Conservation (phyloP, 2,329 filamentous ascomycete genomes). For the Lecanoromycetidae sp. region DNA sequence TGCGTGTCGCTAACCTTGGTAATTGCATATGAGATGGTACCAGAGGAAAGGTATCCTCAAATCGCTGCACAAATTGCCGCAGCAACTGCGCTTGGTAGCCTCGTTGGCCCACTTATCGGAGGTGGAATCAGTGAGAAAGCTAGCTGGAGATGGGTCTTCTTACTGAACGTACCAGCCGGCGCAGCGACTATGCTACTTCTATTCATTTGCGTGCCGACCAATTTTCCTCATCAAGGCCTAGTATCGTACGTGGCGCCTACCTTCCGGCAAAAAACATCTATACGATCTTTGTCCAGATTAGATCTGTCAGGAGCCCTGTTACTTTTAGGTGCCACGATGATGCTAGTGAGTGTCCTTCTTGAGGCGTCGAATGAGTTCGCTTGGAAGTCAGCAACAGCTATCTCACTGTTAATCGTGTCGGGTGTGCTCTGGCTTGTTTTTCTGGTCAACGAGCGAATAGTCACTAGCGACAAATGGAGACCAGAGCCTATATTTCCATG, state of each 20-base stretch:
- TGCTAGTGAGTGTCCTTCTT: conserved; percentile 37
- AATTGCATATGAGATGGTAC: conserved; percentile 19
- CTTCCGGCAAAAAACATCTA: neutral
- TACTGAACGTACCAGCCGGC: conserved; percentile 28
- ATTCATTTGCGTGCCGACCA: neutral
- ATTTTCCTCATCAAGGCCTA: conserved; percentile 5
- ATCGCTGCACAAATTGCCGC: conserved; percentile 21
- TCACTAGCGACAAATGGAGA: conserved; percentile 1
- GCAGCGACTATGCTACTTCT: neutral
- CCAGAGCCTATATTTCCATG: conserved; percentile 24
- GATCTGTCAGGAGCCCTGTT: conserved; percentile 21
- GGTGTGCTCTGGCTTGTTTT: conserved; percentile 27
- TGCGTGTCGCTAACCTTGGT: conserved; percentile 20
- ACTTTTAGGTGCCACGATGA: conserved; percentile 31
- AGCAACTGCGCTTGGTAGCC: conserved; percentile 32
- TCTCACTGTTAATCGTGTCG: conserved; percentile 12
- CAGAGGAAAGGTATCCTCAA: conserved; percentile 15
- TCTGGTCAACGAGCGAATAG: conserved; percentile 24
- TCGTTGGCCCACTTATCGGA: conserved; percentile 35
- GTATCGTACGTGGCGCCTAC: neutral
- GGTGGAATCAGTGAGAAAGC: conserved; percentile 32
- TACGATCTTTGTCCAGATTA: neutral
- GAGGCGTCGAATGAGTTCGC: conserved; percentile 32
- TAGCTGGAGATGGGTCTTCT: conserved; percentile 38
- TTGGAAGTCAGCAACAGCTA: conserved; percentile 28